Evolutionary conservation across 2,329 filamentous ascomycete species (phyloP), one percentile per base, ranked within the genome.

Genomic region (Cytospora schulzeri): DNA sequence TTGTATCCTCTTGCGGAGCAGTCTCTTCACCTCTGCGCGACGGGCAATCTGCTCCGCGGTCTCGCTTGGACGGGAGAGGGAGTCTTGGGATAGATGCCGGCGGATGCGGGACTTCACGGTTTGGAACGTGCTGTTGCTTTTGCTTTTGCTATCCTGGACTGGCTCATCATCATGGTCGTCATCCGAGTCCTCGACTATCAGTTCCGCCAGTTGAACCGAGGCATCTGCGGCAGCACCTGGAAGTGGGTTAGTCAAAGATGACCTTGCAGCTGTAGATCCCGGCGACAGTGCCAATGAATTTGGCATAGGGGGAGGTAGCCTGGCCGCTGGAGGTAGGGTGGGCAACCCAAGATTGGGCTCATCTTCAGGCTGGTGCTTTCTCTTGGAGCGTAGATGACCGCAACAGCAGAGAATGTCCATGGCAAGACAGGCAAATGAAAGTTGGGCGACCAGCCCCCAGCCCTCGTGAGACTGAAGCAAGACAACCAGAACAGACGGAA

Each of bases 1-100:
- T 66, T 83, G 83, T n/a, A 87, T 87, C 66, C 84, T 79, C 68
- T 81, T 82, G 57, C 83, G 81, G 72, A 84, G 81, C 11, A 87
- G 74, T 24, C 84, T 79, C 68, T 79, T 83, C 61, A 88, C 72
- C 68, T 87, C 85, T 31, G 83, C 84, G 68, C 84, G 79, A 31
- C 84, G 78, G 59, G 83, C 81, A 52, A 85, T 70, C 67, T 85
- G 83, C 66, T 85, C 83, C 28, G 84, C 77, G 55, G 80, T 84
- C 57, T 77, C 78, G 15, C 81, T 79, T 35, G 78, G 72, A 54
- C 76, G 80, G 2, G 71, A 69, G 9, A 78, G 73, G 4, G 75
- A 76, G 24, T 81, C 80, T 28, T 79, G 75, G 2, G 83, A 83
- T 7, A 84, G 73, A 45, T 79, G 81, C 53, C 77, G 76, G 63